Evolutionary conservation across 176 grass and related monocot genomes (phyloP).

Genomic region (Musa schizocarpa): DNA sequence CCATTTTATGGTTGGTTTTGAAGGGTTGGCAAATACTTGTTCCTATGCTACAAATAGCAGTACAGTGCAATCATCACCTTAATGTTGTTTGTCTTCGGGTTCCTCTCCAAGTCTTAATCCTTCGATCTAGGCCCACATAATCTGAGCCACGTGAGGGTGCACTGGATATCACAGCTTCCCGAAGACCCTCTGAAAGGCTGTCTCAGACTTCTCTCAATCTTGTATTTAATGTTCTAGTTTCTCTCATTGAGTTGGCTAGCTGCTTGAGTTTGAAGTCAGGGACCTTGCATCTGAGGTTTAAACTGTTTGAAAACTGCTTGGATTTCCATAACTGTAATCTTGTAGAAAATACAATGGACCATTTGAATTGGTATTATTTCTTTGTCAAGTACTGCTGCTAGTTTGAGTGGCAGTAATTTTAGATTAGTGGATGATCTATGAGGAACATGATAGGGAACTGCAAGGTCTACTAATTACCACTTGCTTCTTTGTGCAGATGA

Average conservation of each 20-base stretch:
- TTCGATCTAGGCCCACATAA: background rate
- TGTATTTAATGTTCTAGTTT: background rate
- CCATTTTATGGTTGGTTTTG: too few species aligned
- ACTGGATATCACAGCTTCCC: too few species aligned
- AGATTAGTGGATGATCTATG: too few species aligned
- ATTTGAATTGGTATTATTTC: too few species aligned
- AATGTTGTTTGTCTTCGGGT: background rate
- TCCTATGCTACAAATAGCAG: background rate
- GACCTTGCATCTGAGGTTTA: background rate
- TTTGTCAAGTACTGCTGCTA: too few species aligned
- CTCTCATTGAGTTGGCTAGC: background rate
- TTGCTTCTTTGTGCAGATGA: constrained; percentile 41
- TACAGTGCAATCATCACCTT: background rate
- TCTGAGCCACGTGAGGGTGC: too few species aligned
- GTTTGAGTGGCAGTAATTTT: too few species aligned
- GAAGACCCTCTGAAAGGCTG: too few species aligned
- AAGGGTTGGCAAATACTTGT: background rate
- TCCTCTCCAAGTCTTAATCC: background rate
- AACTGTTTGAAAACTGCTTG: too few species aligned
- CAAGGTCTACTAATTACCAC: background rate
- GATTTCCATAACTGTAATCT: too few species aligned
- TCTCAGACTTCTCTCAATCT: background rate
- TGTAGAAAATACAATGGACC: too few species aligned
- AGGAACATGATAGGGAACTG: too few species aligned
- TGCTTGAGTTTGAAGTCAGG: background rate